These are phyloP conservation scores for Fennellomyces sp. DNA, from an alignment of 371 early-diverging fungal genomes.

Conservation along the genomic window DNA sequence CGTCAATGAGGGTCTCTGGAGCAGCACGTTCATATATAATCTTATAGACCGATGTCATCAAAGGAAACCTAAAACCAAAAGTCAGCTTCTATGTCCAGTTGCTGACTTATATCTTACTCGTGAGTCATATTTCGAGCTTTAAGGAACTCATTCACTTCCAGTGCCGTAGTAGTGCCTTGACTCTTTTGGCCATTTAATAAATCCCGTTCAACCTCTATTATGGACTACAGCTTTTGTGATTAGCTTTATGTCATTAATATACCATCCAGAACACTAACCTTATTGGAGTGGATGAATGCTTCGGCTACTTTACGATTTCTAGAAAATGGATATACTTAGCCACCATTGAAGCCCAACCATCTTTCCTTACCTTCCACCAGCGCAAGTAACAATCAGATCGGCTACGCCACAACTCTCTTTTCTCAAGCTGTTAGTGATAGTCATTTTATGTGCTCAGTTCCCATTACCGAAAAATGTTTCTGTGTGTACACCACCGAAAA, in stretches of 20 bases:
- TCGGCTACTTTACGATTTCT: constrained; percentile 91
- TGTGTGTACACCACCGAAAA: constrained; percentile 78
- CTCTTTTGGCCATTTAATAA: constrained; percentile 95
- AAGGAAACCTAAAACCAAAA: constrained; percentile 68
- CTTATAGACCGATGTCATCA: constrained; percentile 86
- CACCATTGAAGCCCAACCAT: neutral
- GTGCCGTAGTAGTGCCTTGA: constrained; percentile 95
- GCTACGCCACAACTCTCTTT: constrained; percentile 79
- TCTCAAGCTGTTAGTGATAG: too few species aligned
- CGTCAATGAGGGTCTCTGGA: constrained; percentile 30
- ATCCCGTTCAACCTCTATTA: constrained; percentile 86
- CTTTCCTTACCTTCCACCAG: constrained; percentile 72
- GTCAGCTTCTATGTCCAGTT: neutral
- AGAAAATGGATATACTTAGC: neutral
- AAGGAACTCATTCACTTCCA: constrained; percentile 86
- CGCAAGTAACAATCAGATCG: constrained; percentile 91
- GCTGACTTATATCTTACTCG: constrained; percentile 10
- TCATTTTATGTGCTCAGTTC: neutral
- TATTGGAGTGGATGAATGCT: constrained; percentile 81
- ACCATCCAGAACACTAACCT: constrained; percentile 24
- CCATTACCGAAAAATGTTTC: constrained; percentile 92
- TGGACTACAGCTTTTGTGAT: constrained; percentile 51
- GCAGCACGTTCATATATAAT: constrained; percentile 77
- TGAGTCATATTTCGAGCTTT: constrained; percentile 57
- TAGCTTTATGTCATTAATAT: too few species aligned